A percentile compares a stretch with the other conserved stretches of the same genome.
phyloP scores from a whole-genome alignment of 148 eudicot genomes.

The Chenopodium album region DNA sequence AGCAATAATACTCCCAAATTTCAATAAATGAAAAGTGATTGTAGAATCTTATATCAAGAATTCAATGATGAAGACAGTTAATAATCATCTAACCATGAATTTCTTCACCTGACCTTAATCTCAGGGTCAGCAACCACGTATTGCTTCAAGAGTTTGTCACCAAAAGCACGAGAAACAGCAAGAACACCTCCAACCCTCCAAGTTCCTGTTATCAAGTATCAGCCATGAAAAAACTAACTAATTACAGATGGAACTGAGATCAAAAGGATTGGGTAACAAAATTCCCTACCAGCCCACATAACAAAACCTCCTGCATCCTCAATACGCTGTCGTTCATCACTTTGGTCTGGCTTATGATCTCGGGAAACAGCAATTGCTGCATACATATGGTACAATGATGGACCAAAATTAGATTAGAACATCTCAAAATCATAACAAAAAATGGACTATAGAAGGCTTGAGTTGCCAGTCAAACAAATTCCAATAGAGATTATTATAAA shows the following conservation, averaged over 20 bases:
- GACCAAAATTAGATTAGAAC: not conserved
- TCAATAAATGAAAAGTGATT: not conserved
- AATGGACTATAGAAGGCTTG: not conserved
- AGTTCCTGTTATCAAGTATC: conserved; percentile 51
- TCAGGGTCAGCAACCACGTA: conserved; percentile 97
- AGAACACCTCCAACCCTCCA: conserved; percentile 99
- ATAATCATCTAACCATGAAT: not conserved
- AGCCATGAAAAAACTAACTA: conserved; percentile 12
- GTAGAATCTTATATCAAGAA: not conserved
- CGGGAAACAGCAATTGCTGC: conserved; percentile 95
- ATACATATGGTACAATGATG: conserved; percentile 7
- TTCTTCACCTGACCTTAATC: conserved; percentile 55
- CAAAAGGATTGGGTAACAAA: conserved; percentile 1
- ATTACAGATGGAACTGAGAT: not conserved
- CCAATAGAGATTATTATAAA: not conserved
- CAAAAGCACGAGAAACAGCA: conserved; percentile 99
- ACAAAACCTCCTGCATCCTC: conserved; percentile 99
- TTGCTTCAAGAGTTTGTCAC: conserved; percentile 90
- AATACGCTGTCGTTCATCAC: conserved; percentile 90
- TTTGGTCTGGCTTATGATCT: conserved; percentile 99
- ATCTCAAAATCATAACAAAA: not conserved
- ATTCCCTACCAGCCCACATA: conserved; percentile 87
- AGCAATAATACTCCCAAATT: not conserved
- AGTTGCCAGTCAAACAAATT: not conserved
- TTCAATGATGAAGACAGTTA: not conserved